phyloP scores from a whole-genome alignment of 1,139 yeast genomes.

The Taiozyma sp. region DNA sequence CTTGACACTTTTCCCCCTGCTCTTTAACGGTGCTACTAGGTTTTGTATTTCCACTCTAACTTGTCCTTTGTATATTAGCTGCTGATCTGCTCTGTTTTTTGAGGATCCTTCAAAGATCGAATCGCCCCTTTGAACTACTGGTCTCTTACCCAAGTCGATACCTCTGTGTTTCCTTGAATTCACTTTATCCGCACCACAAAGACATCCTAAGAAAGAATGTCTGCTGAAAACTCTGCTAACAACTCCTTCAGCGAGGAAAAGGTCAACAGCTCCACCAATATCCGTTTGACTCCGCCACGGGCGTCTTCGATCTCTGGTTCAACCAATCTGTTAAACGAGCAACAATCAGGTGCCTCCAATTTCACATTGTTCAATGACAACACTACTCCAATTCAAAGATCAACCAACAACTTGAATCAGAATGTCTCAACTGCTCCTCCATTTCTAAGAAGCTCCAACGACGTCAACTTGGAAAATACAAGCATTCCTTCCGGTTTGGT shows the following conservation, averaged over 20 bases:
- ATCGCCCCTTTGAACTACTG: neutral
- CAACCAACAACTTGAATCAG: conserved; percentile 15
- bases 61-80: neutral
- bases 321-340: conserved; percentile 1
- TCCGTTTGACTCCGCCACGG: conserved; percentile 9
- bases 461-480: conserved; percentile 2
- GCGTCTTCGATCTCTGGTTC: conserved; percentile 14
- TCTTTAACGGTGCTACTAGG: neutral
- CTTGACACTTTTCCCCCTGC: neutral
- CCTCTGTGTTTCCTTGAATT: neutral
- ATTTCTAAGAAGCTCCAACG: conserved; percentile 14
- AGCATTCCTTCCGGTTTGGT: conserved; percentile 17
- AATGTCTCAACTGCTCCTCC: conserved; percentile 21
- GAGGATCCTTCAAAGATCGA: neutral
- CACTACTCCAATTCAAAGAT: conserved; percentile 21
- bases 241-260: conserved; percentile 12
- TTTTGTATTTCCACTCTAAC: neutral
- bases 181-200: neutral
- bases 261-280: conserved; percentile 6
- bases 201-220: conserved; percentile 7
- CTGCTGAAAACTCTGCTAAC: conserved; percentile 14
- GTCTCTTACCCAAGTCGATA: neutral
- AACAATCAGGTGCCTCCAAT: conserved; percentile 29
- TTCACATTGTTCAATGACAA: conserved; percentile 26
- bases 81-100: neutral